phyloP scores from a whole-genome alignment of 345 rosid genomes.

The Pistacia vera region DNA sequence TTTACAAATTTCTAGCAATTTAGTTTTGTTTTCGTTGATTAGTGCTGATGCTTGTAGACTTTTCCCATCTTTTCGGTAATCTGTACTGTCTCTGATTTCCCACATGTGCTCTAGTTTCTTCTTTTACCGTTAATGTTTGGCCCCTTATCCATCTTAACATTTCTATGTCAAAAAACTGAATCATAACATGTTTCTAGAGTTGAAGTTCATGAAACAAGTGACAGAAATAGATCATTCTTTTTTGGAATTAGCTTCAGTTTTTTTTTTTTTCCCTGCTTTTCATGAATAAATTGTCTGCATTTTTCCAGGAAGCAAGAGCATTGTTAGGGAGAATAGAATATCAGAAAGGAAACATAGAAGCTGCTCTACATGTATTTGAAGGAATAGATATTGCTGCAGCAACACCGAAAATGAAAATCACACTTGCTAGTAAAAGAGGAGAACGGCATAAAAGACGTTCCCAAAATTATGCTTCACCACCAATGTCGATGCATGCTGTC shows the following conservation, averaged over 20 bases:
- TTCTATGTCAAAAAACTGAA: neutral
- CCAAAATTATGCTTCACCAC: constrained; percentile 41
- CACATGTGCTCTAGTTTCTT: neutral
- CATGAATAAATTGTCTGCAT: constrained; percentile 16
- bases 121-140: neutral
- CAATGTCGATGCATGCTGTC: constrained; percentile 74
- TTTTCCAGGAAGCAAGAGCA: constrained; percentile 80
- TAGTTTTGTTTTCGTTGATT: neutral
- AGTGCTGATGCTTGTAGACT: neutral
- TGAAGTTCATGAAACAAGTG: neutral
- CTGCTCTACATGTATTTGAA: constrained; percentile 83
- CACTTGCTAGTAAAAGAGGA: constrained; percentile 49
- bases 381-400: constrained; percentile 78
- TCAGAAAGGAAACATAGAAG: constrained; percentile 82
- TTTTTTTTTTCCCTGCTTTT: neutral
- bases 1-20: too few relatives aligned
- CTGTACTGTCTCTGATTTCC: constrained; percentile 7
- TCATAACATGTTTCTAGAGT: neutral
- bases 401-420: constrained; percentile 60
- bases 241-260: neutral
- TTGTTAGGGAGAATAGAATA: constrained; percentile 83
- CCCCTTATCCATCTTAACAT: neutral
- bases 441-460: constrained; percentile 53
- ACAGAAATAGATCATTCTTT: neutral
- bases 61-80: neutral